Evolutionary conservation across 257 asterid genomes (phyloP).

Genomic region (Gentiana macrophylla): DNA sequence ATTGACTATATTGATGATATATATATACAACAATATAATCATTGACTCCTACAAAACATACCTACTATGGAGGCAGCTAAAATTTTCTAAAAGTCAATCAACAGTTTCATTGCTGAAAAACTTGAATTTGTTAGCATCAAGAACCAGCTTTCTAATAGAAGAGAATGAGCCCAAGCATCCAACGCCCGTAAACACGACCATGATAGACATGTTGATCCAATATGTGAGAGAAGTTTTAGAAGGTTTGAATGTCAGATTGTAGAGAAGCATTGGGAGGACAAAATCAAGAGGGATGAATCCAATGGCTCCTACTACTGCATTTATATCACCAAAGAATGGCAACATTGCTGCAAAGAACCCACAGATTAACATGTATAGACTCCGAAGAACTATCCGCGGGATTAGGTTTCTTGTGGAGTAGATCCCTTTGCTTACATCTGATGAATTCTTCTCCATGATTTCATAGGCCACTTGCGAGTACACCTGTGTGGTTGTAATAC

Average conservation of each 20-base stretch:
- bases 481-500: slow-evolving; percentile 26
- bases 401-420: slow-evolving; percentile 68
- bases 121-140: slow-evolving; percentile 63
- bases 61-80: too few relatives aligned
- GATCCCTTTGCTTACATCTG: slow-evolving; percentile 56
- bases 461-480: slow-evolving; percentile 94
- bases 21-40: too few relatives aligned
- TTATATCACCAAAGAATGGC: slow-evolving; percentile 90
- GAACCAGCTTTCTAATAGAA: slow-evolving; percentile 58
- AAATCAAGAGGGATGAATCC: slow-evolving; percentile 94
- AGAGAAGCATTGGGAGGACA: slow-evolving; percentile 82
- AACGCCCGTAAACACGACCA: slow-evolving; percentile 57
- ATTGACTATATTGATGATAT: too few relatives aligned
- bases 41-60: too few relatives aligned
- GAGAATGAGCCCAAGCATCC: slow-evolving; percentile 74
- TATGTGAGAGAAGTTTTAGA: slow-evolving; percentile 32
- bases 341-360: slow-evolving; percentile 85
- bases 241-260: slow-evolving; percentile 70
- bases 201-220: slow-evolving; percentile 60
- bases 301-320: slow-evolving; percentile 72
- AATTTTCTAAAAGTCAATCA: slow-evolving; percentile 21
- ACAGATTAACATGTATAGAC: slow-evolving; percentile 49
- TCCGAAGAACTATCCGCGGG: slow-evolving; percentile 69
- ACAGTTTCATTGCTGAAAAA: slow-evolving; percentile 64
- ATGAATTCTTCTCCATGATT: slow-evolving; percentile 81